phyloP scores from a whole-genome alignment of 805 yeast species.

The Lipomyces japonicus region DNA sequence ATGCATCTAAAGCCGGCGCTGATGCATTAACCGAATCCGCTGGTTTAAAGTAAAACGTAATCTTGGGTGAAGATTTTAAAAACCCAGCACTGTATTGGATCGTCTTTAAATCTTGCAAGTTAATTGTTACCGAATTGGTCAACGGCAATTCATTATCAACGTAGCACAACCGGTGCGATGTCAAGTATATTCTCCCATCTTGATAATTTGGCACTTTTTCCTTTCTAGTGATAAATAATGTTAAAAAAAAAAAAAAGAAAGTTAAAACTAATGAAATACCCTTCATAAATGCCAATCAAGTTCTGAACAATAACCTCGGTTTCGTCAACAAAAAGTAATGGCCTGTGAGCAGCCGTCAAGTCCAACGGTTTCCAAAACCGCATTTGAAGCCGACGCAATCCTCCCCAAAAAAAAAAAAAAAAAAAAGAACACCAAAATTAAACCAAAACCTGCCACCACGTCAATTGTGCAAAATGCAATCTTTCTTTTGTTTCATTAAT shows the following conservation, averaged over 20 bases:
- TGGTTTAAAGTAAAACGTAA: conserved; percentile 40
- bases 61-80: conserved; percentile 71
- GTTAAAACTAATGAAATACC: conserved; percentile 19
- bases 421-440: too few relatives aligned
- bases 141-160: conserved; percentile 51
- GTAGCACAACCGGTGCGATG: conserved; percentile 68
- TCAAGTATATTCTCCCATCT: conserved; percentile 73
- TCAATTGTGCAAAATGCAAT: too few relatives aligned
- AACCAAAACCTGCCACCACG: too few relatives aligned
- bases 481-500: too few relatives aligned
- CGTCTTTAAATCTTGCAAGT: conserved; percentile 42
- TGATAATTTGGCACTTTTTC: conserved; percentile 59
- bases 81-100: conserved; percentile 44
- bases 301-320: conserved; percentile 50
- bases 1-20: background rate
- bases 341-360: conserved; percentile 35
- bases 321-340: conserved; percentile 41
- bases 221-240: conserved; percentile 8
- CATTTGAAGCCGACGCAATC: too few relatives aligned
- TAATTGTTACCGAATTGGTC: conserved; percentile 47
- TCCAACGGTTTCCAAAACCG: conserved; percentile 33
- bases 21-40: conserved; percentile 4
- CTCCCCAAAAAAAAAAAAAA: too few relatives aligned
- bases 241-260: background rate
- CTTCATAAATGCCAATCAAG: conserved; percentile 73